A percentile compares a stretch with the other conserved stretches of the same genome.
These are phyloP conservation scores for Pisolithus microcarpus DNA, from an alignment of 768 basidiomycete species.

Conservation along the genomic window DNA sequence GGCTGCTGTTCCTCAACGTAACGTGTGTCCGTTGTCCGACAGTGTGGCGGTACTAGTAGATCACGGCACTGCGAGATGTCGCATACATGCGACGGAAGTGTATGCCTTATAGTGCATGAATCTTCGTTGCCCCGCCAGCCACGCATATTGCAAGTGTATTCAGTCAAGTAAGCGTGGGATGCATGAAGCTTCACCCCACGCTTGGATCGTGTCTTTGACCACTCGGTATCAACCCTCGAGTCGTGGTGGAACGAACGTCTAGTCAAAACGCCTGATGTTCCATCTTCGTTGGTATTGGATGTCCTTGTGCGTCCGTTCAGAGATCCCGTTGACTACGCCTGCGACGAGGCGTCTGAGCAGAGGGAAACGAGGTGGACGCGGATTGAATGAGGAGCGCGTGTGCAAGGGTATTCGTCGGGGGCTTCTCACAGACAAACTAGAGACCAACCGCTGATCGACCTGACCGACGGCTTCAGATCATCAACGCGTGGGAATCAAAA, in stretches of 20 bases:
- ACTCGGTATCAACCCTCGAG: constrained; percentile 55
- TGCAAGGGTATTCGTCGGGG: background rate
- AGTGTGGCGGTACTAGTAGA: no score
- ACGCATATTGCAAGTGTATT: no score
- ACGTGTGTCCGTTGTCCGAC: no score
- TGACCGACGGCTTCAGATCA: constrained; percentile 29
- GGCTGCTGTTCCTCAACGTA: no score
- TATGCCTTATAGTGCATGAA: no score
- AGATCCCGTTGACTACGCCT: constrained; percentile 60
- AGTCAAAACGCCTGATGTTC: constrained; percentile 57
- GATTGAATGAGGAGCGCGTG: no score
- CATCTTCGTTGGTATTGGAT: constrained; percentile 79
- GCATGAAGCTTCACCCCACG: constrained; percentile 58
- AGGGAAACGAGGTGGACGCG: constrained; percentile 35
- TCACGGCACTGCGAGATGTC: no score
- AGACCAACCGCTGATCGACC: constrained; percentile 30
- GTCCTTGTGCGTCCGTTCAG: constrained; percentile 58
- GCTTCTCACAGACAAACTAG: constrained; percentile 16
- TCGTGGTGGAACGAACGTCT: constrained; percentile 79
- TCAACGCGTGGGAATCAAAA: no score
- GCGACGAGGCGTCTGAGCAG: constrained; percentile 67
- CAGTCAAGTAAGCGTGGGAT: constrained; percentile 1
- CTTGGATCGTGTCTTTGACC: constrained; percentile 64
- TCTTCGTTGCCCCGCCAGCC: no score
- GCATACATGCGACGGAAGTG: no score